phyloP scores from a whole-genome alignment of 768 basidiomycete species.

The Jaapia argillacea region DNA sequence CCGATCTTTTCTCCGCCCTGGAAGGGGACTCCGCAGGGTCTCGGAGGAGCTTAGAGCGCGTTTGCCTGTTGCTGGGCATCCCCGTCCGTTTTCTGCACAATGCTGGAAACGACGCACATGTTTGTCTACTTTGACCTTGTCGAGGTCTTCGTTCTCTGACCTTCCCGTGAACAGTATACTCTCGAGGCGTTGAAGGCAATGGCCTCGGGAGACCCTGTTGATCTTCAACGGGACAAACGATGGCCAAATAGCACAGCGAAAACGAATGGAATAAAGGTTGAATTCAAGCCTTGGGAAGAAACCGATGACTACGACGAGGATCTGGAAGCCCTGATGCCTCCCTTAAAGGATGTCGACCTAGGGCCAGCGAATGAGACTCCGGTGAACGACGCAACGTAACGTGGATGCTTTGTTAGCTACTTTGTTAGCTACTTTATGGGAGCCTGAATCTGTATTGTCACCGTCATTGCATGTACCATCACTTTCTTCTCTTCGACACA shows the following conservation, averaged over 20 bases:
- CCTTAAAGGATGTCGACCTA: neutral
- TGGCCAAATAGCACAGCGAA: slow-evolving; percentile 56
- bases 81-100: slow-evolving; percentile 57
- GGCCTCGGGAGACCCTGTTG: slow-evolving; percentile 65
- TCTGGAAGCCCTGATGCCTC: neutral
- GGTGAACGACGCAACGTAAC: too few relatives aligned
- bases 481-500: too few relatives aligned
- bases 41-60: slow-evolving; percentile 45
- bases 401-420: too few relatives aligned
- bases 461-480: too few relatives aligned
- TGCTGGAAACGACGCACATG: slow-evolving; percentile 81
- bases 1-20: slow-evolving; percentile 65
- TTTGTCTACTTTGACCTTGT: slow-evolving; percentile 21
- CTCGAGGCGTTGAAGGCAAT: slow-evolving; percentile 55
- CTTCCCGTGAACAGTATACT: slow-evolving; percentile 43
- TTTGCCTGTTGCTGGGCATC: slow-evolving; percentile 56
- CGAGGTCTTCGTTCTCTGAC: too few relatives aligned
- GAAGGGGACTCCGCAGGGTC: slow-evolving; percentile 48
- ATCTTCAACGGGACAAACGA: slow-evolving; percentile 65
- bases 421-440: too few relatives aligned
- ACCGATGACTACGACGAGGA: slow-evolving; percentile 1
- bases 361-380: too few relatives aligned
- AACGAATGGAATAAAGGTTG: slow-evolving; percentile 34
- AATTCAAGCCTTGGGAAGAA: slow-evolving; percentile 51
- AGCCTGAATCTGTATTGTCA: too few relatives aligned